Percentiles rank a stretch among this genome's conserved stretches.
Evolutionary conservation across 1,139 yeast species (phyloP).

Genomic region (Arxiozyma slooffiae): DNA sequence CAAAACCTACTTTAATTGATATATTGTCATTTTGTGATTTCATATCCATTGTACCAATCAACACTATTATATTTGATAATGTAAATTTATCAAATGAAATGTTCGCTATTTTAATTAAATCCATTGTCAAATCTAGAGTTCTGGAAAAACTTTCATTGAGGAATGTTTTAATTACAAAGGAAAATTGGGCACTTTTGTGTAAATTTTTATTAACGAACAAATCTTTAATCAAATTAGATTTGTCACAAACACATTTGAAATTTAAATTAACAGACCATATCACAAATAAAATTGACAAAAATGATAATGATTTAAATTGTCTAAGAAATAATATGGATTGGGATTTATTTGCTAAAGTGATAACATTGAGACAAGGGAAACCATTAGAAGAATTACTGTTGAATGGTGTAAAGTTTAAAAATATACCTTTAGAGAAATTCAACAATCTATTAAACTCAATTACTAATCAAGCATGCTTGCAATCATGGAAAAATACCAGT

Average conservation of each 20-base stretch:
- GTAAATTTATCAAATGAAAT: conserved; percentile 71
- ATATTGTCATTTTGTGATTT: conserved; percentile 82
- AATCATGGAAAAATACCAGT: not conserved
- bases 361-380: conserved; percentile 50
- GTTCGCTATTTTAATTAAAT: conserved; percentile 58
- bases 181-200: conserved; percentile 70
- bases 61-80: conserved; percentile 72
- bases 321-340: conserved; percentile 65
- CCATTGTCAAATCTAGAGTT: conserved; percentile 46
- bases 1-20: conserved; percentile 85
- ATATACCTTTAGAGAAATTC: conserved; percentile 40
- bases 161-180: conserved; percentile 62
- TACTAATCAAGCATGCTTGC: conserved; percentile 32
- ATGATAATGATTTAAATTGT: conserved; percentile 2
- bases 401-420: conserved; percentile 59
- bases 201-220: conserved; percentile 54
- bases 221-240: conserved; percentile 56
- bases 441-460: conserved; percentile 38
- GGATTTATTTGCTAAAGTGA: conserved; percentile 56
- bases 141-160: conserved; percentile 67
- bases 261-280: conserved; percentile 45
- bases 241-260: conserved; percentile 54
- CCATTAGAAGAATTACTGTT: conserved; percentile 66
- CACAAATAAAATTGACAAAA: conserved; percentile 25
- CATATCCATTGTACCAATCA: conserved; percentile 71